These are phyloP conservation scores for Cercospora nicotianae DNA, from an alignment of 2,329 filamentous ascomycete genomes.

Conservation along the genomic window DNA sequence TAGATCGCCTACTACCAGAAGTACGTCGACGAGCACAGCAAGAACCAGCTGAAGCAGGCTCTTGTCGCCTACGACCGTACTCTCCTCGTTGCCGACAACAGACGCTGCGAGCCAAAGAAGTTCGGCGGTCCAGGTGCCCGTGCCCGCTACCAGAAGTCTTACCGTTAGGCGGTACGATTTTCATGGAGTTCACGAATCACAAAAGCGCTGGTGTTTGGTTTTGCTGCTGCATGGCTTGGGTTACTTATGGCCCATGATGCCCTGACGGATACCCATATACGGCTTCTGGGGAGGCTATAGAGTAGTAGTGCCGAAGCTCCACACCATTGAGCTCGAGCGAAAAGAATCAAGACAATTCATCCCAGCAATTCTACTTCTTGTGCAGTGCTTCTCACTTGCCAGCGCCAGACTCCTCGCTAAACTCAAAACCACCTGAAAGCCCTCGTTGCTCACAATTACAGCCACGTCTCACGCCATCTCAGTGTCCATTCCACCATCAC, in stretches of 20 bases:
- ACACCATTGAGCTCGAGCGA: slow-evolving; percentile 8
- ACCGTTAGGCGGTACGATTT: slow-evolving; percentile 69
- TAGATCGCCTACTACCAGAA: slow-evolving; percentile 96
- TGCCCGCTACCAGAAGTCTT: slow-evolving; percentile 97
- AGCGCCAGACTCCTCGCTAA: slow-evolving; percentile 25
- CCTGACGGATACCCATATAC: slow-evolving; percentile 13
- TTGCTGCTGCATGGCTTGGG: slow-evolving; percentile 18
- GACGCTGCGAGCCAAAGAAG: slow-evolving; percentile 99
- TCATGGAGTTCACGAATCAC: slow-evolving; percentile 17
- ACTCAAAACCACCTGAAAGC: background rate
- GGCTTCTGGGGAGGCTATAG: slow-evolving; percentile 10
- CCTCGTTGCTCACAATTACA: background rate
- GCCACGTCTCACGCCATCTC: slow-evolving; percentile 3
- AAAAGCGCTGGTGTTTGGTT: slow-evolving; percentile 18
- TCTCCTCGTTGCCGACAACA: slow-evolving; percentile 98
- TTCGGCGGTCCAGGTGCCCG: slow-evolving; percentile 91
- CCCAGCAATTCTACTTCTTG: slow-evolving; percentile 5
- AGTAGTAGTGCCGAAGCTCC: slow-evolving; percentile 13
- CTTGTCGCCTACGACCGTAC: slow-evolving; percentile 95
- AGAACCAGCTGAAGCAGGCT: slow-evolving; percentile 98
- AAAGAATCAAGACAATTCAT: slow-evolving; percentile 12
- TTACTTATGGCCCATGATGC: slow-evolving; percentile 10
- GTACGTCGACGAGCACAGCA: slow-evolving; percentile 99
- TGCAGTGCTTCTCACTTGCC: background rate
- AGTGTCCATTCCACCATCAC: slow-evolving; percentile 23